Evolutionary conservation across 139 green algal genomes (phyloP).

Genomic region (Mesotaenium endlicherianum): DNA sequence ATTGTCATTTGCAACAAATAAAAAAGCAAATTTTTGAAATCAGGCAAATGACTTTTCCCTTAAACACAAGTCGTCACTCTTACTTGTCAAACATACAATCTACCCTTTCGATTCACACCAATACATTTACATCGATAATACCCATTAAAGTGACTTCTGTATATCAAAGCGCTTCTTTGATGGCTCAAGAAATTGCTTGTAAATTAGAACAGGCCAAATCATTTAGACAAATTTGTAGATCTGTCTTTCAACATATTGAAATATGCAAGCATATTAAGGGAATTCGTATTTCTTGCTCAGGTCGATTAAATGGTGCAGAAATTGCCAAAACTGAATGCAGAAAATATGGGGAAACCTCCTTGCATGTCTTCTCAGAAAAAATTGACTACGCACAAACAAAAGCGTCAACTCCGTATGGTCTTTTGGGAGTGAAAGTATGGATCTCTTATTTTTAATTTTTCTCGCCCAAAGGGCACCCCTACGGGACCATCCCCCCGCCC

Average conservation of each 20-base stretch:
- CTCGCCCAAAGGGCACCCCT: no score
- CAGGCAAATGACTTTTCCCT: background rate
- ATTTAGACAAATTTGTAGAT: conserved; percentile 33
- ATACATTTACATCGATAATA: background rate
- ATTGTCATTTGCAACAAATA: background rate
- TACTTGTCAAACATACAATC: conserved; percentile 30
- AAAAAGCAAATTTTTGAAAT: background rate
- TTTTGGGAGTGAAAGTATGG: conserved; percentile 44
- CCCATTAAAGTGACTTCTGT: conserved; percentile 30
- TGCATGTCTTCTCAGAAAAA: conserved; percentile 39
- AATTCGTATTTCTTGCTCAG: conserved; percentile 33
- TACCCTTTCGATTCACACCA: conserved; percentile 12
- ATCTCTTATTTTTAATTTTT: conserved; percentile 43
- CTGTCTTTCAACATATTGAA: conserved; percentile 13
- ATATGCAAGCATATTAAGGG: conserved; percentile 23
- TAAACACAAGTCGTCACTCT: conserved; percentile 9
- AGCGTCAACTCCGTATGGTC: conserved; percentile 11
- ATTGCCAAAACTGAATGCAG: conserved; percentile 38
- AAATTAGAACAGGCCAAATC: conserved; percentile 42
- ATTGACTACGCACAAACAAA: conserved; percentile 39
- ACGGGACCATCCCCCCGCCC: no score
- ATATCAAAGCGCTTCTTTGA: conserved; percentile 26
- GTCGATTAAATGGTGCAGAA: conserved; percentile 39
- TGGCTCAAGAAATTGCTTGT: conserved; percentile 32
- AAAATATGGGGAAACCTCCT: conserved; percentile 46